Conservation (phyloP, 352 stramenopile genomes). For the Phytopythium chamaehyphon region DNA sequence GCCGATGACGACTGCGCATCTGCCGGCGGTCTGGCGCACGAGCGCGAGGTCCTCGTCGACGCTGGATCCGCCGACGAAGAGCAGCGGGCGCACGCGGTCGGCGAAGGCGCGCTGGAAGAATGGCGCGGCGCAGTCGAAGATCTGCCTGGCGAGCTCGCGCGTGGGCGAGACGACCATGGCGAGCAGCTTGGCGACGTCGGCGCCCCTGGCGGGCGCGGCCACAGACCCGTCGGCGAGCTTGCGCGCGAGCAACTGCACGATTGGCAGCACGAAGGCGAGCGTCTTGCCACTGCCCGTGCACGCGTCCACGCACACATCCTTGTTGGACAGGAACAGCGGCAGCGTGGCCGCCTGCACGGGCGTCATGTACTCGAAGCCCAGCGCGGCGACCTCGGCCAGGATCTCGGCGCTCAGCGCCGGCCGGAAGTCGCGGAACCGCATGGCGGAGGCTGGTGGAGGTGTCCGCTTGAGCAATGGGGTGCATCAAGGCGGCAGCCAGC, state of each 20-base stretch:
- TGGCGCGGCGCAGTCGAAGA: constrained; percentile 62
- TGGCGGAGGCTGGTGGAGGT: too few relatives aligned
- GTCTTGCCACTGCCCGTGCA: constrained; percentile 95
- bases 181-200: constrained; percentile 58
- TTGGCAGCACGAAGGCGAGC: constrained; percentile 92
- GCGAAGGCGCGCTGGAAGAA: constrained; percentile 63
- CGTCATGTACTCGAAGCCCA: constrained; percentile 90
- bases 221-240: constrained; percentile 63
- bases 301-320: constrained; percentile 94
- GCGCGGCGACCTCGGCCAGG: constrained; percentile 58
- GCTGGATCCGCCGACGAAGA: constrained; percentile 90
- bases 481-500: too few relatives aligned
- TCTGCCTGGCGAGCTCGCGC: constrained; percentile 85
- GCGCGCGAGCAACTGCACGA: constrained; percentile 88
- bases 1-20: constrained; percentile 73
- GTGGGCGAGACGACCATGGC: constrained; percentile 88
- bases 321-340: constrained; percentile 92
- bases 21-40: constrained; percentile 50
- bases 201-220: constrained; percentile 38
- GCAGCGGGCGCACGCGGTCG: constrained; percentile 62
- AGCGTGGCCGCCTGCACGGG: constrained; percentile 91
- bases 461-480: too few relatives aligned
- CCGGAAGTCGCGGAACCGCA: constrained; percentile 83
- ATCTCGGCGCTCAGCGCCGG: constrained; percentile 72
- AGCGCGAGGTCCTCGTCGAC: constrained; percentile 81